These are phyloP conservation scores for Trifolium pratense DNA, from an alignment of 306 rosid genomes.

Conservation along the genomic window DNA sequence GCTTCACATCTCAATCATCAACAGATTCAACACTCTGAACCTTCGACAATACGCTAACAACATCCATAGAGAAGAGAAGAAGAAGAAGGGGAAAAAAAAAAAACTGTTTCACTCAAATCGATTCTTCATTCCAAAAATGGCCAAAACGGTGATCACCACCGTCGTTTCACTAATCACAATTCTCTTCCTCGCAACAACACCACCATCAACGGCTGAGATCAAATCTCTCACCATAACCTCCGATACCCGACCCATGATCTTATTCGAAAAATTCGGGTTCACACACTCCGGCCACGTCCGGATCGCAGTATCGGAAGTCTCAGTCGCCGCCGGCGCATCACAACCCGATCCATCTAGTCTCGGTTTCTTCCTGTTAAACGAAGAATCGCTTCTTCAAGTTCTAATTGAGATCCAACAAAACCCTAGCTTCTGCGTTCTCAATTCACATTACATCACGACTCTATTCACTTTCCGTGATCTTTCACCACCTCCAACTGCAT, in stretches of 20 bases:
- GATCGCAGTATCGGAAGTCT: constrained; percentile 60
- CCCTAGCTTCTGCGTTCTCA: constrained; percentile 73
- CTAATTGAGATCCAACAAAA: constrained; percentile 82
- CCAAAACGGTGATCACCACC: constrained; percentile 42
- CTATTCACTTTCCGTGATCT: constrained; percentile 73
- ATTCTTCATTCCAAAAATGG: constrained; percentile 47
- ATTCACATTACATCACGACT: constrained; percentile 53
- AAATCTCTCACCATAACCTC: constrained; percentile 67
- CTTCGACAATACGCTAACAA: constrained; percentile 33
- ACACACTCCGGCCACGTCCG: constrained; percentile 72
- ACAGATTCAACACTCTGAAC: background rate
- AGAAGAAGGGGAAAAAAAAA: too few species aligned
- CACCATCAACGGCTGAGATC: constrained; percentile 70
- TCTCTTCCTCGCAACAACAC: constrained; percentile 10
- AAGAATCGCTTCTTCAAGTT: constrained; percentile 81
- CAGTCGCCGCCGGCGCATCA: constrained; percentile 40
- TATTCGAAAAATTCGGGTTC: constrained; percentile 89
- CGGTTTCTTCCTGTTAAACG: constrained; percentile 88
- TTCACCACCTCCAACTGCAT: constrained; percentile 75
- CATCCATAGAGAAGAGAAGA: background rate
- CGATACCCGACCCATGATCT: constrained; percentile 80
- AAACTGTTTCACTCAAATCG: background rate
- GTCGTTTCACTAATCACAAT: constrained; percentile 45
- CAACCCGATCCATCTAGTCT: constrained; percentile 53
- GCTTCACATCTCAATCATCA: background rate